Evolutionary conservation across 2,329 filamentous ascomycete species (phyloP), one percentile per base, ranked within the genome.

Genomic region (Meredithiella fracta): DNA sequence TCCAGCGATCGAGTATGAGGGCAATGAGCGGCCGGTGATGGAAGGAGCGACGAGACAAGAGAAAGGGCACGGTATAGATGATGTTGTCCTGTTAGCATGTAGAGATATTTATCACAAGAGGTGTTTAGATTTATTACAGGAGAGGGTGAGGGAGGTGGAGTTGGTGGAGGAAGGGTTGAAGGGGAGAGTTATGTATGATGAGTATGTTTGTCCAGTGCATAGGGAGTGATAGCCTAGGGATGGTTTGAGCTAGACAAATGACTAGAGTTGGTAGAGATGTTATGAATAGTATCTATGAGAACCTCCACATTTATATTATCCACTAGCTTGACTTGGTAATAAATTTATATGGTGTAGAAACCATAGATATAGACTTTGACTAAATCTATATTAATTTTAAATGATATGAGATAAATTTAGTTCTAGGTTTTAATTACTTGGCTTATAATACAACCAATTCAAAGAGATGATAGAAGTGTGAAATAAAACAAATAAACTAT

Each of bases 81-180:
- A 80, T 47, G 65, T 86, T 54, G 79, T 86, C 8, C 76, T 86
- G 51, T 69, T 86, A 62, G 82, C 82, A 22, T 86, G 83, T 65
- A 73, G 82, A 56, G 83, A 86, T 66, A 78, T 85, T 17, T 85
- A 83, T 62, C 83, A 86, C 68, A 74, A 80, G 64, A 72, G 70
- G 25, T 89, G 83, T 64, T 69, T 86, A 40, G 44, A 49, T 23
- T 8, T 26, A 14, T 25, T 49, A 11, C 44, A 49, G 9, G 23
- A n/a, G 11, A 26, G 8, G 20, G 2, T n/a, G 11, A 5, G 11
- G 11, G 22, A 49, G 15, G 3, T 14, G 11, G 11, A n/a, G 11
- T 25, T 58, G 61, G 65, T 25, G 61, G 69, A 68, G 60, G 72
- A 69, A 57, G 75, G 69, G 59, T 68, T 73, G 6, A 68, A 69